Base-by-base conservation (phyloP, 2,329 filamentous ascomycete species). In the Triangularia verruculosa region DNA sequence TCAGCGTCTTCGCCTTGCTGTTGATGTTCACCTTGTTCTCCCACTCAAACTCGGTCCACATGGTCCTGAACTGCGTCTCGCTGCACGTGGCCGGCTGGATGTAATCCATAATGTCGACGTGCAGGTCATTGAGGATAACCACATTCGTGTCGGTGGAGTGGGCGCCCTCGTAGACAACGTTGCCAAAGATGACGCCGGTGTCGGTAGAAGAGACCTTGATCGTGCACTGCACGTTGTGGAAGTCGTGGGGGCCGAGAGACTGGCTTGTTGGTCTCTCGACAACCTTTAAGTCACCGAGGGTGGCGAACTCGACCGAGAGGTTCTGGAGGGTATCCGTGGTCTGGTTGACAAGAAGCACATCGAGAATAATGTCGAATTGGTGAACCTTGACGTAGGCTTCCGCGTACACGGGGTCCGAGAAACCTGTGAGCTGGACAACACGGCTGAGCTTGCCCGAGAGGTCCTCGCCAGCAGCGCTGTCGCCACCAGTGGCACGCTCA, bases 21-120 rank as follows among this genome's bases (percentile, higher is more conserved):
- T 97, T 97, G 80, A 99, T 98, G 80, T 99, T 99, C 78, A 99
- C 94, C 86, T 99, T 99, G 82, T 99, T 99, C 83, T 99, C 95
- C 95, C 95, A 99, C 76, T 99, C 95, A 70, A 99, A 99, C 75
- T 99, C 95, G 39, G 95, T 99, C 95, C 95, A 99, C 95, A 99
- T 99, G n/a, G 92, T 96, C 65, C 95, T 88, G 88, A 99, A 99
- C 74, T 98, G 93, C 11, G 94, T 97, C 82, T 99, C 95, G 4
- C 92, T 95, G 83, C 95, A 99, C 15, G 93, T 89, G 6, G 94
- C 94, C 1, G 95, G 95, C 75, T 98, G 94, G 73, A 99, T 99
- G 80, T 99, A 99, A 79, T 99, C 95, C 95, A 99, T 99, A 69
- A 99, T 97, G 74, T 99, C 95, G 63, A 98, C 94, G 73, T 99